Evolutionary conservation across 768 basidiomycete genomes (phyloP).

Genomic region (Neoboletus brunneissimus): DNA sequence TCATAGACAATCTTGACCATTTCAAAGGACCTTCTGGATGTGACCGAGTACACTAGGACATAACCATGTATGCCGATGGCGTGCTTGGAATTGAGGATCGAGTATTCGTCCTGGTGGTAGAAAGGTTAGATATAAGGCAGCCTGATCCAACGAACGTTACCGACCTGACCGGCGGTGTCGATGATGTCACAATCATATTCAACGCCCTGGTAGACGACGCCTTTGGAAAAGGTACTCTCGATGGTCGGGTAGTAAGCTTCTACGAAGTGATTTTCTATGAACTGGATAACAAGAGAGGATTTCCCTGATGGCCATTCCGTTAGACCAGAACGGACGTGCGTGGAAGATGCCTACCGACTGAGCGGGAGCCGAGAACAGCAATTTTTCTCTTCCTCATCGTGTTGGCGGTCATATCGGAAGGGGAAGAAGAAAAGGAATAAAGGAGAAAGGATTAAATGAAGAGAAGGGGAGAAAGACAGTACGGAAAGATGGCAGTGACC

Average conservation of each 20-base stretch:
- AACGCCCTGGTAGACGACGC: slow-evolving; percentile 79
- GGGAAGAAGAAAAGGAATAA: background rate
- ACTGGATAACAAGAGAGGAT: slow-evolving; percentile 89
- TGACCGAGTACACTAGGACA: slow-evolving; percentile 93
- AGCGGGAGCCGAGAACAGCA: slow-evolving; percentile 81
- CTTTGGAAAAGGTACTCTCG: slow-evolving; percentile 84
- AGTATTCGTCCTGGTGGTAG: slow-evolving; percentile 75
- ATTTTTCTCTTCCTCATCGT: slow-evolving; percentile 82
- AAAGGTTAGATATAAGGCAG: slow-evolving; percentile 4
- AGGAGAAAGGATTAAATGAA: slow-evolving; percentile 3
- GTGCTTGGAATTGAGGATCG: slow-evolving; percentile 88
- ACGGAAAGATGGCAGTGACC: slow-evolving; percentile 12
- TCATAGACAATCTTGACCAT: slow-evolving; percentile 93
- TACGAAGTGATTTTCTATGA: slow-evolving; percentile 88
- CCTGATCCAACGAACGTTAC: slow-evolving; percentile 19
- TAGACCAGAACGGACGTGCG: slow-evolving; percentile 8
- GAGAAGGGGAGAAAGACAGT: slow-evolving; percentile 16
- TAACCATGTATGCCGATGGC: slow-evolving; percentile 98
- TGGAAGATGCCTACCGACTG: slow-evolving; percentile 63
- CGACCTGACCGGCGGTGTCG: slow-evolving; percentile 94
- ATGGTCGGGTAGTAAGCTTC: slow-evolving; percentile 96
- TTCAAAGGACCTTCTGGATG: slow-evolving; percentile 85
- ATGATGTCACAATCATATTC: slow-evolving; percentile 98
- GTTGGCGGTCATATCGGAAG: slow-evolving; percentile 31
- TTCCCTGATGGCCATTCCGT: slow-evolving; percentile 62